Evolutionary conservation across 73 alveolate species (phyloP).

Genomic region (Paraurostyla sp.): DNA sequence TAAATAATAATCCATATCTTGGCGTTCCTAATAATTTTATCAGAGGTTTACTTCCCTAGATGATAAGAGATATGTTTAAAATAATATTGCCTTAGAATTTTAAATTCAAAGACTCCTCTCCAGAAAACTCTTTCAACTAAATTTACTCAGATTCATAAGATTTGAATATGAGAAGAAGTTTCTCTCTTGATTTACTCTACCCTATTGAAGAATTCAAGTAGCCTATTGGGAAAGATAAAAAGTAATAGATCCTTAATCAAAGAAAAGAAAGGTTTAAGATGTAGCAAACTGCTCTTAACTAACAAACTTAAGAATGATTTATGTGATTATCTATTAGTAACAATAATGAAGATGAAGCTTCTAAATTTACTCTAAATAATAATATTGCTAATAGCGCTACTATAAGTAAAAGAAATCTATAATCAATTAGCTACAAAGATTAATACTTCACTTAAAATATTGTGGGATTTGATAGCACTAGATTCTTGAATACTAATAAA

Average conservation of each 20-base stretch:
- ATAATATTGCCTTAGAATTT: background rate
- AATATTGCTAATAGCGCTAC: too few species aligned
- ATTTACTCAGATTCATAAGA: background rate
- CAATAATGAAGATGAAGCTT: background rate
- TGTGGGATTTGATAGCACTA: too few species aligned
- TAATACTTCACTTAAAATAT: too few species aligned
- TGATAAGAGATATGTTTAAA: slow-evolving; percentile 43
- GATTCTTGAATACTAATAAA: too few species aligned
- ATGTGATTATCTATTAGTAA: background rate
- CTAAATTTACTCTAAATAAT: background rate
- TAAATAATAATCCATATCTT: slow-evolving; percentile 90
- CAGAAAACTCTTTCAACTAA: background rate
- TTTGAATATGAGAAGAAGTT: background rate
- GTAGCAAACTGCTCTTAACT: background rate
- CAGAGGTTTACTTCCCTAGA: slow-evolving; percentile 1
- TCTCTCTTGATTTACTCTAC: background rate
- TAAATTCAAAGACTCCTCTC: background rate
- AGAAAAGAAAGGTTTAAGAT: slow-evolving; percentile 16
- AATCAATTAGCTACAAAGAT: too few species aligned
- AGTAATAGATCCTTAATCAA: background rate
- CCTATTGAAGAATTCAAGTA: background rate
- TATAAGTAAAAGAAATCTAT: too few species aligned
- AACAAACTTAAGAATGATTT: background rate
- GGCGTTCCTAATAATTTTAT: slow-evolving; percentile 86
- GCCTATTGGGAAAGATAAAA: slow-evolving; percentile 7